Evolutionary conservation across 129 eudicot species (phyloP).

Genomic region (Flaveria sonorensis): DNA sequence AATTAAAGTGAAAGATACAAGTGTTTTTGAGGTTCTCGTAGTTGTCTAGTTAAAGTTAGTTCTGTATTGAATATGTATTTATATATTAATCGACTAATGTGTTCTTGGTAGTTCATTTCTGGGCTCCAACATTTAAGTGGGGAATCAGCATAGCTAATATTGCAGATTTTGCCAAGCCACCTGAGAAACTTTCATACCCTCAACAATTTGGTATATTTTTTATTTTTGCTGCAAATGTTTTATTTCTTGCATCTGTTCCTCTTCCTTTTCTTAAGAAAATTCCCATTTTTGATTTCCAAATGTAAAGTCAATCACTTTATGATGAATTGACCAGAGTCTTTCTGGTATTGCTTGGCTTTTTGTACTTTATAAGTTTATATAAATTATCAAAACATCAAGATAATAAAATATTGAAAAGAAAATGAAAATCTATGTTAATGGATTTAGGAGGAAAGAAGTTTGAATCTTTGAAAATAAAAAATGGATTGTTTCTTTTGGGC

Average conservation of each 20-base stretch:
- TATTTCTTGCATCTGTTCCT: neutral
- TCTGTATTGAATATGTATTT: neutral
- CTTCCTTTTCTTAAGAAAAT: neutral
- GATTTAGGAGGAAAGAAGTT: slow-evolving; percentile 18
- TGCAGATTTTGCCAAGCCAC: slow-evolving; percentile 91
- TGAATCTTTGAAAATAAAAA: neutral
- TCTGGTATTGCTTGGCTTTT: neutral
- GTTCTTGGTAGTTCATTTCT: slow-evolving; percentile 77
- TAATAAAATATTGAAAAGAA: slow-evolving; percentile 4
- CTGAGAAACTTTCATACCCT: slow-evolving; percentile 95
- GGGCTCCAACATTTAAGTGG: slow-evolving; percentile 99
- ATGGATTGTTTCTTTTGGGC: neutral
- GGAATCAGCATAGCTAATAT: slow-evolving; percentile 93
- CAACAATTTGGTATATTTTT: slow-evolving; percentile 77
- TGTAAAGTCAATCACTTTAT: neutral
- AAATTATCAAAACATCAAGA: neutral
- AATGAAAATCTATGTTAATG: neutral
- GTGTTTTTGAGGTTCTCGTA: no score
- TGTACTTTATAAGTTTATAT: neutral
- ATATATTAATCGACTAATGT: neutral
- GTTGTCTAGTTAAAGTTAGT: no score
- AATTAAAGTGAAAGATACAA: no score
- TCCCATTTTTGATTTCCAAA: neutral
- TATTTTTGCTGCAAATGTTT: neutral
- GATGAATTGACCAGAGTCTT: neutral